Conservation (phyloP, 768 basidiomycete genomes). For the Collybia sordida region DNA sequence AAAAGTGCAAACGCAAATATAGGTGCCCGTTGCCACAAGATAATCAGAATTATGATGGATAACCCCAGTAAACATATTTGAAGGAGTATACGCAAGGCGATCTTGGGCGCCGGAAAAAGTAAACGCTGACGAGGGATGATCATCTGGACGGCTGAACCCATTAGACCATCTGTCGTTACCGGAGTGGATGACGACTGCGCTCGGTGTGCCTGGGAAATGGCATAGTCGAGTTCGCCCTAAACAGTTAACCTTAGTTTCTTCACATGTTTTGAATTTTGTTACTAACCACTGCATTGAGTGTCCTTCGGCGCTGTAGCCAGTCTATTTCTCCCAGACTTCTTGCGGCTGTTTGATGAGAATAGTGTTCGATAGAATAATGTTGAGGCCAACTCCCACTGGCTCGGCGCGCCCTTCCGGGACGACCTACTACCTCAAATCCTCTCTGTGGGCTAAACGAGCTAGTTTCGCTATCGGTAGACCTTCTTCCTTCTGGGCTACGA, state of each 20-base stretch:
- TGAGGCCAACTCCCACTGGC: slow-evolving; percentile 30
- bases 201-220: slow-evolving; percentile 55
- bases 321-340: slow-evolving; percentile 70
- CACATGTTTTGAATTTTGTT: neutral
- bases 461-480: slow-evolving; percentile 47
- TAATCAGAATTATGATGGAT: slow-evolving; percentile 53
- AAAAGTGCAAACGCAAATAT: slow-evolving; percentile 61
- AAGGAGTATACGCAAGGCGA: slow-evolving; percentile 49
- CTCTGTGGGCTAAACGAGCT: slow-evolving; percentile 36
- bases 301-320: slow-evolving; percentile 76
- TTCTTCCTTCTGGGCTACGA: slow-evolving; percentile 42
- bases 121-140: slow-evolving; percentile 5
- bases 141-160: slow-evolving; percentile 5
- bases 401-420: slow-evolving; percentile 36
- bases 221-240: slow-evolving; percentile 76
- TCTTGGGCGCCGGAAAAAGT: slow-evolving; percentile 35
- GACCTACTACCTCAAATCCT: slow-evolving; percentile 54
- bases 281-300: slow-evolving; percentile 68
- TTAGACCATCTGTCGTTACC: slow-evolving; percentile 44
- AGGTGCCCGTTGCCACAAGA: slow-evolving; percentile 58
- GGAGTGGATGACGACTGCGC: slow-evolving; percentile 48
- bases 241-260: neutral
- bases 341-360: slow-evolving; percentile 29
- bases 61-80: slow-evolving; percentile 61
- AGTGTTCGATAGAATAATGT: slow-evolving; percentile 11